phyloP scores from a whole-genome alignment of 306 rosid species.

The Cucurbita pepo region DNA sequence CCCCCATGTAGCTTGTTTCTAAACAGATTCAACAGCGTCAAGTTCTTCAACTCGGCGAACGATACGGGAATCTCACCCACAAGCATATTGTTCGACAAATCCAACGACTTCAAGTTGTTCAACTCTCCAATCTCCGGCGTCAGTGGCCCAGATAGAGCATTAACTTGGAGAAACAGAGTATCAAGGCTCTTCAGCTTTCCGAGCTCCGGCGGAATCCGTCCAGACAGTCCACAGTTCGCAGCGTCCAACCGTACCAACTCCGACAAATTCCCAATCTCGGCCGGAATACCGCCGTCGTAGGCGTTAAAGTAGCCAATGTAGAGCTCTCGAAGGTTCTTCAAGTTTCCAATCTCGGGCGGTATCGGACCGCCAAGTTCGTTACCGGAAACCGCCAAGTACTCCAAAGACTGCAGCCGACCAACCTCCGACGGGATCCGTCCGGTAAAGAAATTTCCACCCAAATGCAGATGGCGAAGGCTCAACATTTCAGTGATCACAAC shows the following conservation, averaged over 20 bases:
- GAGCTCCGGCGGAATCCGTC: constrained; percentile 45
- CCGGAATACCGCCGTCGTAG: constrained; percentile 55
- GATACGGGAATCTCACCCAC: constrained; percentile 63
- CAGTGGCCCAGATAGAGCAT: constrained; percentile 55
- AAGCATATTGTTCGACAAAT: constrained; percentile 64
- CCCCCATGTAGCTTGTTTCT: constrained; percentile 78
- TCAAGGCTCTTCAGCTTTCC: constrained; percentile 61
- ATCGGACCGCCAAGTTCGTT: constrained; percentile 57
- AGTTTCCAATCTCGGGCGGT: constrained; percentile 70
- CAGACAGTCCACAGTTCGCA: constrained; percentile 55
- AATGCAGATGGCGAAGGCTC: constrained; percentile 65
- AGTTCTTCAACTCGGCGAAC: constrained; percentile 41
- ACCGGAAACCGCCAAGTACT: constrained; percentile 80
- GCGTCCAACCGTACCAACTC: constrained; percentile 69
- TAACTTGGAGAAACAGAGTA: constrained; percentile 83
- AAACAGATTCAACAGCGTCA: constrained; percentile 71
- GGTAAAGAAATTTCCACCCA: constrained; percentile 66
- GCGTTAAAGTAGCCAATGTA: constrained; percentile 68
- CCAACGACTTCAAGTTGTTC: constrained; percentile 66
- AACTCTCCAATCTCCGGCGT: constrained; percentile 42
- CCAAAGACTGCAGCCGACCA: constrained; percentile 24
- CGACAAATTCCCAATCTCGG: constrained; percentile 63
- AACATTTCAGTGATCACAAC: constrained; percentile 28
- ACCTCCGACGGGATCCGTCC: constrained; percentile 74
- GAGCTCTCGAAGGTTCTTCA: constrained; percentile 56